Base-by-base conservation (phyloP, 805 yeast genomes). In the Spathaspora girioi region DNA sequence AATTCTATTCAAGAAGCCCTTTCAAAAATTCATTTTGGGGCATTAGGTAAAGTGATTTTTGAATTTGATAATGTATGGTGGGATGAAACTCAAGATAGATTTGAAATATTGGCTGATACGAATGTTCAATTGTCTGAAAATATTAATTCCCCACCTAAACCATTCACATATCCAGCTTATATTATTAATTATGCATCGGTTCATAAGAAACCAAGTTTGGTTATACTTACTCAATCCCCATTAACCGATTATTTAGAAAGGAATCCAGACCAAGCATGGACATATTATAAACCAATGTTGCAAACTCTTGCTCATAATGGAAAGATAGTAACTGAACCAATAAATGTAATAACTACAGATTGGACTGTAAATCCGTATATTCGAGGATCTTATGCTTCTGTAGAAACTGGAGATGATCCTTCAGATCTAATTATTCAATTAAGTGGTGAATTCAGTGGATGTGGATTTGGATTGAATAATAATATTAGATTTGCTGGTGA, bases 401-500 rank as follows among this genome's bases (percentile, higher is more conserved):
- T 89, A 50, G 65, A 71, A 38, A 82, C 86, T 0, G 84, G 83
- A 7, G 87, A 87, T 64, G 89, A 85, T 59, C 89, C 96, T 0
- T 71, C 80, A 9, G 85, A 80, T 48, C 64, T 82, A 15, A 78
- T 86, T 0, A 63, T 82, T 14, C 86, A 85, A n/a, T 73, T 88
- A 51, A 73, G 79, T 17, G 79, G 79, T 20, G 77, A 71, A 38
- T 51, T 61, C 29, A 66, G 62, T 6, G 61, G 59, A 5, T 35
- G 47, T 40, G 56, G 56, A 5, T 47, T 53, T 7, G 69, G 68
- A 3, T 82, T 77, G 11, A 59, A 65, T 3, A 72, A 65, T 3
- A 72, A 75, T 8, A 68, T 91, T 2, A 73, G 96, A 43, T 91
- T 91, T 73, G 97, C 97, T 0, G 97, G 97, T 7, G 97, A 91